phyloP scores from a whole-genome alignment of 1,284 basidiomycete genomes.

The Trichosporon faecale region DNA sequence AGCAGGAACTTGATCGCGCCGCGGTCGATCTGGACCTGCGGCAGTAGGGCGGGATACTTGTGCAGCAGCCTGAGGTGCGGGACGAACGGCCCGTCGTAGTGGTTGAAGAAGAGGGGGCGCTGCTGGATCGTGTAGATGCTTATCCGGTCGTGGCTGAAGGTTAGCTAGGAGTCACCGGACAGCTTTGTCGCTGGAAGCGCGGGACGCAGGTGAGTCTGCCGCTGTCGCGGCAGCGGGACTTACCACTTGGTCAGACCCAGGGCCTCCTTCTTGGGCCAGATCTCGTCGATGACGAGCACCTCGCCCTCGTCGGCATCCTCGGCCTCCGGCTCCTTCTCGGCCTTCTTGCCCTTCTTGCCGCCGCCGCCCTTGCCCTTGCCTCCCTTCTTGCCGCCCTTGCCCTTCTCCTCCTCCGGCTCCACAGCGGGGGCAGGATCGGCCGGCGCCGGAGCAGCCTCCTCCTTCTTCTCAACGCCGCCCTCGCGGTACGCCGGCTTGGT shows the following conservation, averaged over 20 bases:
- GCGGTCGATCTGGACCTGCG: conserved; percentile 85
- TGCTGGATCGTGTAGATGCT: conserved; percentile 84
- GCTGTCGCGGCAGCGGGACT: conserved; percentile 44
- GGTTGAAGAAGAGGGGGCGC: conserved; percentile 92
- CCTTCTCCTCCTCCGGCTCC: conserved; percentile 27
- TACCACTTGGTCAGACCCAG: conserved; percentile 93
- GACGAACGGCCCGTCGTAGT: conserved; percentile 89
- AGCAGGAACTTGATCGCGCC: conserved; percentile 97
- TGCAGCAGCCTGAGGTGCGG: conserved; percentile 86
- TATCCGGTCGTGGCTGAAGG: conserved; percentile 81
- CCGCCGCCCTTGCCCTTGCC: conserved; percentile 46
- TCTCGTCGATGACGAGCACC: conserved; percentile 68
- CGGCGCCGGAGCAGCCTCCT: conserved; percentile 18
- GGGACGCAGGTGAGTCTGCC: not conserved
- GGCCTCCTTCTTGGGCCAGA: conserved; percentile 99
- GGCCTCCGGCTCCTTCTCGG: conserved; percentile 31
- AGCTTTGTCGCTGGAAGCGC: no score
- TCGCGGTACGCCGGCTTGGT: conserved; percentile 42
- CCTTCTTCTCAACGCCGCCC: conserved; percentile 14
- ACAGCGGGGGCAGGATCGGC: conserved; percentile 11
- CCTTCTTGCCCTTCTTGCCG: conserved; percentile 38
- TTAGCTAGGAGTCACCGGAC: conserved; percentile 12
- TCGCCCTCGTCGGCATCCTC: conserved; percentile 48
- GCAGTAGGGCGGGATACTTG: conserved; percentile 87
- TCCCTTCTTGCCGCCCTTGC: conserved; percentile 23